phyloP scores from a whole-genome alignment of 495 filamentous ascomycete species.

The Aspergillus olivimuriae region DNA sequence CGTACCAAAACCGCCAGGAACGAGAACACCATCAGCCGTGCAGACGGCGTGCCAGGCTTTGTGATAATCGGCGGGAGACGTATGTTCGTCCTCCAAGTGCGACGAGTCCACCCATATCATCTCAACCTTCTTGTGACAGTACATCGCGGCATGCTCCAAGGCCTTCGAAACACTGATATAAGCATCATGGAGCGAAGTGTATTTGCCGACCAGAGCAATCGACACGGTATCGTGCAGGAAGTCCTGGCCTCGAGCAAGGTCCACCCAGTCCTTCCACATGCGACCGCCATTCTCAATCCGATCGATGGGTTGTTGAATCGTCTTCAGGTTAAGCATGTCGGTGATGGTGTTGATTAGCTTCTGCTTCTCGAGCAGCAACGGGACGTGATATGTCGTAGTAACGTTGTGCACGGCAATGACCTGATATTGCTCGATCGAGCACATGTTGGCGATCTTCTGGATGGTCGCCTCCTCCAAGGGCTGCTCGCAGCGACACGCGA shows the following conservation, averaged over 20 bases:
- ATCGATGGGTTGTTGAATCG: constrained; percentile 30
- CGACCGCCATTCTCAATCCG: constrained; percentile 50
- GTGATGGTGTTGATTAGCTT: constrained; percentile 58
- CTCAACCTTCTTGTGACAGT: constrained; percentile 70
- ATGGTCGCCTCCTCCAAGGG: constrained; percentile 67
- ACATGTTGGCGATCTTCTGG: constrained; percentile 81
- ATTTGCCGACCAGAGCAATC: constrained; percentile 92
- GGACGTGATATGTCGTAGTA: constrained; percentile 83
- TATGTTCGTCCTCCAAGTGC: constrained; percentile 64
- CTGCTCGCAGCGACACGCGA: constrained; percentile 84
- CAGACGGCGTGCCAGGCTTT: constrained; percentile 81
- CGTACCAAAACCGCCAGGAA: constrained; percentile 73
- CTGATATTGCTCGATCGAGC: constrained; percentile 73
- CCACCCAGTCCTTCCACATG: constrained; percentile 72
- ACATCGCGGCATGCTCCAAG: constrained; percentile 88
- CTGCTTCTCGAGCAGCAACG: constrained; percentile 78
- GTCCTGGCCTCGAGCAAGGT: constrained; percentile 56
- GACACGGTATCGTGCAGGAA: constrained; percentile 58
- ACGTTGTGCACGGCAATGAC: constrained; percentile 85
- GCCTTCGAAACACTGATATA: constrained; percentile 80
- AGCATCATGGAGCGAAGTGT: constrained; percentile 71
- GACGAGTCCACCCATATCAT: constrained; percentile 79
- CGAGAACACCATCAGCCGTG: constrained; percentile 57
- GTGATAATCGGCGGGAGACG: constrained; percentile 63
- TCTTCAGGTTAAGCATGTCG: constrained; percentile 45